Conservation (phyloP, 208 protist species). For the Angomonas ambiguus region DNA sequence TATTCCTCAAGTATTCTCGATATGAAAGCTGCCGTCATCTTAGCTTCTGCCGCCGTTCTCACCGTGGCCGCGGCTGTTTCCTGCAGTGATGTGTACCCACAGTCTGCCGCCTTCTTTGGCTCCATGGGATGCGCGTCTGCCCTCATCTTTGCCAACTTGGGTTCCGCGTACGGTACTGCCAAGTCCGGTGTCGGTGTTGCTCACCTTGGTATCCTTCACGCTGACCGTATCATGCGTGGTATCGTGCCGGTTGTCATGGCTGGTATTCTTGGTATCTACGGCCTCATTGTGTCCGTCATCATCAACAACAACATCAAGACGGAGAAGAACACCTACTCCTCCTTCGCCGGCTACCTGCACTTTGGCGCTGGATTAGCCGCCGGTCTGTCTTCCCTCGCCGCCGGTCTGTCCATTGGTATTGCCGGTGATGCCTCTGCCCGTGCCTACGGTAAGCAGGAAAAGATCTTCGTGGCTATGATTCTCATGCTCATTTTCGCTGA, state of each 20-base stretch:
- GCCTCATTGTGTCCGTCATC: conserved; percentile 98
- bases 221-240: conserved; percentile 93
- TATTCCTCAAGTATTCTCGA: neutral
- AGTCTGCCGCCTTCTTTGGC: conserved; percentile 94
- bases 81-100: conserved; percentile 72
- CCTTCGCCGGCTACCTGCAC: conserved; percentile 79
- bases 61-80: conserved; percentile 36
- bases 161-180: conserved; percentile 97
- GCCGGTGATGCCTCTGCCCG: conserved; percentile 95
- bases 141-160: conserved; percentile 92
- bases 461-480: conserved; percentile 99
- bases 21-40: conserved; percentile 2
- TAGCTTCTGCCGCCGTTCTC: neutral
- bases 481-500: conserved; percentile 99
- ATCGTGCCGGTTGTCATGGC: conserved; percentile 92
- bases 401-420: conserved; percentile 99
- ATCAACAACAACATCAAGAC: conserved; percentile 89
- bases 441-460: conserved; percentile 93
- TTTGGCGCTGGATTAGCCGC: conserved; percentile 92
- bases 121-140: conserved; percentile 93
- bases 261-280: conserved; percentile 99
- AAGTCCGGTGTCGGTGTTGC: conserved; percentile 97
- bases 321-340: conserved; percentile 58
- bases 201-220: conserved; percentile 96
- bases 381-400: conserved; percentile 94